phyloP scores from a whole-genome alignment of 495 filamentous ascomycete genomes.

The Penicillium crystallinum region DNA sequence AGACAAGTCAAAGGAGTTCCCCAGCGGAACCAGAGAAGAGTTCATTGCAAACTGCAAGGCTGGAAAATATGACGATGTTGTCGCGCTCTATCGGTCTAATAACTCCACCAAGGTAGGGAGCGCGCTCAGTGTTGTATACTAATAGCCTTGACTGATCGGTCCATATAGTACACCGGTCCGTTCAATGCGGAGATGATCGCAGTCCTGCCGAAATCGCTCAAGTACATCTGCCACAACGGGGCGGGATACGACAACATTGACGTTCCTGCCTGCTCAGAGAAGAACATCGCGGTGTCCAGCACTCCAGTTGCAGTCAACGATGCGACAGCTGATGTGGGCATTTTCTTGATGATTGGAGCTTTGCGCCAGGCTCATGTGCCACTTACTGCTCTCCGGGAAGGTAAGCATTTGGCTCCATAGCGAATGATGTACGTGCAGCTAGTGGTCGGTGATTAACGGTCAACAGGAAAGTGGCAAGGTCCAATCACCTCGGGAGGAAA shows the following conservation, averaged over 20 bases:
- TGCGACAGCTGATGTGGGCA: constrained; percentile 66
- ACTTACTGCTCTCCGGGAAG: constrained; percentile 54
- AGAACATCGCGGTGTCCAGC: constrained; percentile 58
- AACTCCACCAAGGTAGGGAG: constrained; percentile 48
- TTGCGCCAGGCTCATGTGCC: constrained; percentile 62
- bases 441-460: not conserved
- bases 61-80: constrained; percentile 53
- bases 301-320: constrained; percentile 64
- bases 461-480: constrained; percentile 47
- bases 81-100: constrained; percentile 56
- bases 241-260: constrained; percentile 84
- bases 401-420: constrained; percentile 28
- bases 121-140: not conserved
- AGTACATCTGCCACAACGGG: constrained; percentile 81
- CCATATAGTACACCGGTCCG: constrained; percentile 50
- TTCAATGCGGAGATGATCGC: constrained; percentile 57
- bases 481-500: constrained; percentile 12
- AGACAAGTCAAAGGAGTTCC: constrained; percentile 46
- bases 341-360: constrained; percentile 68
- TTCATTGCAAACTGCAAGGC: constrained; percentile 49
- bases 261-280: constrained; percentile 59
- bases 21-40: constrained; percentile 44
- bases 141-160: not conserved
- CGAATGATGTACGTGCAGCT: not conserved
- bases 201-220: constrained; percentile 58